Evolutionary conservation across 2,329 filamentous ascomycete species (phyloP), one percentile per base, ranked within the genome.

Genomic region (Hymenoscyphus occultus): DNA sequence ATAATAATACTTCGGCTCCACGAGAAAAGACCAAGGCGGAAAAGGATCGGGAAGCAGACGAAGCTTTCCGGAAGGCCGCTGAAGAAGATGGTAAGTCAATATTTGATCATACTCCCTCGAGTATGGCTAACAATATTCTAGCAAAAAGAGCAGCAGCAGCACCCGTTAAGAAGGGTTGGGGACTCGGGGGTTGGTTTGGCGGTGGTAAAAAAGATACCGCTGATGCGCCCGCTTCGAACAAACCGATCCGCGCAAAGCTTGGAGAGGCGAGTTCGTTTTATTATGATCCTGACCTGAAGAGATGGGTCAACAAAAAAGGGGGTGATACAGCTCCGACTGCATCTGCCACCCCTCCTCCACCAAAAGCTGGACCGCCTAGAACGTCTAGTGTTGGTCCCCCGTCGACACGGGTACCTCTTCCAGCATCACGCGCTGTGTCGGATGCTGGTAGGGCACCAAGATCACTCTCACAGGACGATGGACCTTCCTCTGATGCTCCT

Each of bases 261-360:
- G 96, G 94, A 67, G 96, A 99, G 77, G 87, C 95, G 74, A 97
- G 87, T 77, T 92, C 88, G 57, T 97, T 99, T 77, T 90, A 94
- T 71, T 99, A 95, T 74, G 95, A 99, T 74, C 90, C 93, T 2
- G 91, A 97, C n/a, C 84, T 97, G 61, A 96, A 96, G 81, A 93
- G 95, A 76, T 99, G 96, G 96, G 84, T 99, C 76, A 98, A 99
- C 81, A 97, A 97, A 82, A 97, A 97, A 76, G 80, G 80, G 14
- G 84, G 86, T 7, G 88, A 90, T 63, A 85, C 84, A 56, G 79
- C 80, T 9, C 80, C 83, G 32, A 80, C 84, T 2, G 84, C 86
- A 68, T 81, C 84, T 58, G 87, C 88, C 1, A 88, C 93, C 0
- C 91, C 94, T 0, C 93, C 95, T 1, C 93, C 93, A 4, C 93